Evolutionary conservation across 257 asterid species (phyloP).

Genomic region (Nicotiana sylvestris): DNA sequence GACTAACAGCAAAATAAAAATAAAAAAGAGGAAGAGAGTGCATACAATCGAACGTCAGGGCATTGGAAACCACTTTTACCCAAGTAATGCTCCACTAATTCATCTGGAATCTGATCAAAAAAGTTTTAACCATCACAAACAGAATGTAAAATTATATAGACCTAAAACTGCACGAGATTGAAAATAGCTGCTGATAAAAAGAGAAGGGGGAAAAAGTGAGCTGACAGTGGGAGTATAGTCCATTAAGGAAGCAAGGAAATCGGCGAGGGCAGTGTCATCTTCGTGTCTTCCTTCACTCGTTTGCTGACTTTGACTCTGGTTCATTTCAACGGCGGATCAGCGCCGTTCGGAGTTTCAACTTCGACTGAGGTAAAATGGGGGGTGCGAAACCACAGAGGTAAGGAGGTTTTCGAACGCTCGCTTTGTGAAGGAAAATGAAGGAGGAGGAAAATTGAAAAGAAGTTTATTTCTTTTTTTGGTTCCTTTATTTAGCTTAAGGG

Average conservation of each 20-base stretch:
- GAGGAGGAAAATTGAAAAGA: not conserved
- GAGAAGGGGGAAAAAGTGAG: not conserved
- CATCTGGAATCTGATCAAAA: slow-evolving; percentile 79
- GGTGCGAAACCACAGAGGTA: no score
- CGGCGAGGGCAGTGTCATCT: slow-evolving; percentile 76
- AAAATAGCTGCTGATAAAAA: not conserved
- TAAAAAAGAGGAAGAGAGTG: slow-evolving; percentile 23
- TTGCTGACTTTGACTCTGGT: slow-evolving; percentile 36
- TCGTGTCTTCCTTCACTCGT: slow-evolving; percentile 75
- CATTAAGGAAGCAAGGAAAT: slow-evolving; percentile 87
- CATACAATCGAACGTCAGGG: slow-evolving; percentile 96
- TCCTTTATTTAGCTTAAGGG: no score
- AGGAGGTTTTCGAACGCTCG: not conserved
- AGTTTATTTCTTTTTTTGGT: no score
- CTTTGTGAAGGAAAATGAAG: not conserved
- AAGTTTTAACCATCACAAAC: not conserved
- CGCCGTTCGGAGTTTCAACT: not conserved
- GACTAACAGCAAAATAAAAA: not conserved
- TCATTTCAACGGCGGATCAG: slow-evolving; percentile 29
- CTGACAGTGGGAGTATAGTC: slow-evolving; percentile 89
- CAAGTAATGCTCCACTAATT: slow-evolving; percentile 94
- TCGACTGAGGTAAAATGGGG: not conserved
- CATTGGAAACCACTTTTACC: slow-evolving; percentile 94
- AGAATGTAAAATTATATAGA: not conserved
- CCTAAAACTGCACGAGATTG: not conserved